phyloP scores from a whole-genome alignment of 148 eudicot species.

The Chenopodium suecicum region DNA sequence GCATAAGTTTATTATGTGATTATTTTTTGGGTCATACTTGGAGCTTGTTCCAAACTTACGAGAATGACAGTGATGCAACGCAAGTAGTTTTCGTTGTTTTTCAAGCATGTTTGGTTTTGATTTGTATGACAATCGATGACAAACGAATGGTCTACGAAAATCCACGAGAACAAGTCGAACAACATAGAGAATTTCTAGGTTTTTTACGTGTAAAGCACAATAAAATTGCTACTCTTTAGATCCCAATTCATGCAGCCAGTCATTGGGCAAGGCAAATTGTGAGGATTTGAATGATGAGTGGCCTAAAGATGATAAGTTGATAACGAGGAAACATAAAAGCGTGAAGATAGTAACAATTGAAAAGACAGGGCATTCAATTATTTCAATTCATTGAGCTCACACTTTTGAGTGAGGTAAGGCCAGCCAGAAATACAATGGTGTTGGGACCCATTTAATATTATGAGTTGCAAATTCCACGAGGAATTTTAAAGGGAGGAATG shows the following conservation, averaged over 20 bases:
- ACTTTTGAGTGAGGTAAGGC: neutral
- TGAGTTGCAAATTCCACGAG: too few species aligned
- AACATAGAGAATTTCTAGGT: neutral
- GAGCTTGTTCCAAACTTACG: neutral
- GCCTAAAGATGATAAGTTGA: conserved; percentile 6
- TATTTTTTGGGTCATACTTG: neutral
- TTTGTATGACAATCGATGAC: conserved; percentile 4
- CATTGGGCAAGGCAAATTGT: neutral
- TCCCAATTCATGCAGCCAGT: conserved; percentile 4
- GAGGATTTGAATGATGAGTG: neutral
- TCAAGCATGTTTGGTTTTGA: neutral
- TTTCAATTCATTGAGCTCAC: conserved; percentile 2
- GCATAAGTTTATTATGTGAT: neutral
- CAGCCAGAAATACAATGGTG: neutral
- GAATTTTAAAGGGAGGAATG: too few species aligned
- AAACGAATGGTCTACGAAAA: conserved; percentile 14
- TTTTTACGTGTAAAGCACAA: neutral
- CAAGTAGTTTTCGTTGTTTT: neutral
- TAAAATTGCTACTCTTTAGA: conserved; percentile 9
- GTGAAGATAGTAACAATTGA: neutral
- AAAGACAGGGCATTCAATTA: neutral
- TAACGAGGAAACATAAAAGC: conserved; percentile 12
- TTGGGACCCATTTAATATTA: neutral
- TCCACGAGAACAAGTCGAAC: conserved; percentile 10
- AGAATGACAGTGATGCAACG: neutral